Conservation (phyloP, 1,284 basidiomycete genomes). For the Austroboletus rostrupii region DNA sequence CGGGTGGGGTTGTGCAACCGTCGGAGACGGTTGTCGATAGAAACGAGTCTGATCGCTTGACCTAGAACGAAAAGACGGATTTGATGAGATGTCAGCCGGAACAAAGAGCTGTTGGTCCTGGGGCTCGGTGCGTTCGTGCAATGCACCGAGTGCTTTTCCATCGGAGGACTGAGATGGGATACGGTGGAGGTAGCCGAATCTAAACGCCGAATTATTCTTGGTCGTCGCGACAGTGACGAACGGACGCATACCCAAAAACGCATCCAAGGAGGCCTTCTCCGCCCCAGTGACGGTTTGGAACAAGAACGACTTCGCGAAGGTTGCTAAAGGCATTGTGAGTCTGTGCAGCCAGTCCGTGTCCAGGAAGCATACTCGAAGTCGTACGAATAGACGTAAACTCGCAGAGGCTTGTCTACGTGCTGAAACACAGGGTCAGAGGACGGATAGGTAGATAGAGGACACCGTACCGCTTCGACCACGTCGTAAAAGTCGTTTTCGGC, state of each 20-base stretch:
- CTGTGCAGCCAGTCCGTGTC: not conserved
- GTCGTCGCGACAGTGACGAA: slow-evolving; percentile 4
- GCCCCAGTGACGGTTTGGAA: slow-evolving; percentile 94
- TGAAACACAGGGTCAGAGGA: slow-evolving; percentile 32
- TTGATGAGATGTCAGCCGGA: slow-evolving; percentile 52
- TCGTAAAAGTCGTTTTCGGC: slow-evolving; percentile 98
- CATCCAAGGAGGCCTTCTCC: slow-evolving; percentile 92
- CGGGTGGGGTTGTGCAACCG: slow-evolving; percentile 30
- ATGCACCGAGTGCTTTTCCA: slow-evolving; percentile 49
- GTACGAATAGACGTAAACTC: slow-evolving; percentile 94
- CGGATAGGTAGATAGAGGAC: slow-evolving; percentile 2
- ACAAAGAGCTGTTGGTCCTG: slow-evolving; percentile 67
- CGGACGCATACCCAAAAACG: slow-evolving; percentile 75
- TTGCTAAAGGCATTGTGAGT: slow-evolving; percentile 50
- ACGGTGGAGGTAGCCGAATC: slow-evolving; percentile 83
- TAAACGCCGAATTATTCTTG: slow-evolving; percentile 21
- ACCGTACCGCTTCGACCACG: slow-evolving; percentile 82
- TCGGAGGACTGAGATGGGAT: slow-evolving; percentile 70
- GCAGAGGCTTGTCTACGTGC: slow-evolving; percentile 90
- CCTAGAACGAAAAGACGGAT: slow-evolving; percentile 9
- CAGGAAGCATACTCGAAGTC: slow-evolving; percentile 85
- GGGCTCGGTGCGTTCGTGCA: slow-evolving; percentile 47
- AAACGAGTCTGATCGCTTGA: slow-evolving; percentile 8
- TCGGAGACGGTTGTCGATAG: slow-evolving; percentile 12
- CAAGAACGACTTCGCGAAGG: slow-evolving; percentile 85